A percentile compares a stretch with the other conserved stretches of the same genome.
Conservation (phyloP, 2,329 filamentous ascomycete genomes). For the Monosporascus sp. region DNA sequence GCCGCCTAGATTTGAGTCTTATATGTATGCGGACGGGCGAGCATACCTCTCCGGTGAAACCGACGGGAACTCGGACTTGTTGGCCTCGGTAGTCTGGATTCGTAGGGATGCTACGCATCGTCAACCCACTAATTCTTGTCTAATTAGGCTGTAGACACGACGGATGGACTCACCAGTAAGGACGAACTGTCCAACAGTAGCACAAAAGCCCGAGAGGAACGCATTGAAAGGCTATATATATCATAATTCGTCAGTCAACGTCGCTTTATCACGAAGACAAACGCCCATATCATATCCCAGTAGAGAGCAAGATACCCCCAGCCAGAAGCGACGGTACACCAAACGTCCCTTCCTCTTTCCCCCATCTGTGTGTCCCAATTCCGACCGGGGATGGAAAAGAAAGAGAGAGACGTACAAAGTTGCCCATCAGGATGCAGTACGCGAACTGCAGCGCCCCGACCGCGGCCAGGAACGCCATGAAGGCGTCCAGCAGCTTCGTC, state of each 20-base stretch:
- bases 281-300: too few relatives aligned
- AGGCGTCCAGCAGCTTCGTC: slow-evolving; percentile 85
- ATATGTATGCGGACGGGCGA: background rate
- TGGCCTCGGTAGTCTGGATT: slow-evolving; percentile 84
- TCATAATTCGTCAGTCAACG: slow-evolving; percentile 13
- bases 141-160: background rate
- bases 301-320: background rate
- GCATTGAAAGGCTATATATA: slow-evolving; percentile 85
- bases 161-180: slow-evolving; percentile 66
- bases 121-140: slow-evolving; percentile 6
- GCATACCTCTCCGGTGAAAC: slow-evolving; percentile 75
- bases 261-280: background rate
- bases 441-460: slow-evolving; percentile 89
- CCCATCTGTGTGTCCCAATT: background rate
- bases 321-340: background rate
- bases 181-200: slow-evolving; percentile 95
- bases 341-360: too few relatives aligned
- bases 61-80: slow-evolving; percentile 70
- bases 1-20: background rate
- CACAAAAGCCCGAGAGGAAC: slow-evolving; percentile 90
- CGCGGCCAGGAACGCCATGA: slow-evolving; percentile 80
- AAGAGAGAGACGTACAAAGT: slow-evolving; percentile 72
- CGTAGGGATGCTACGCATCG: slow-evolving; percentile 59
- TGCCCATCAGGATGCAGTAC: slow-evolving; percentile 88
- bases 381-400: background rate